Evolutionary conservation across 2,329 filamentous ascomycete species (phyloP), one percentile per base, ranked within the genome.

Genomic region (Gaeumannomyces sp.): DNA sequence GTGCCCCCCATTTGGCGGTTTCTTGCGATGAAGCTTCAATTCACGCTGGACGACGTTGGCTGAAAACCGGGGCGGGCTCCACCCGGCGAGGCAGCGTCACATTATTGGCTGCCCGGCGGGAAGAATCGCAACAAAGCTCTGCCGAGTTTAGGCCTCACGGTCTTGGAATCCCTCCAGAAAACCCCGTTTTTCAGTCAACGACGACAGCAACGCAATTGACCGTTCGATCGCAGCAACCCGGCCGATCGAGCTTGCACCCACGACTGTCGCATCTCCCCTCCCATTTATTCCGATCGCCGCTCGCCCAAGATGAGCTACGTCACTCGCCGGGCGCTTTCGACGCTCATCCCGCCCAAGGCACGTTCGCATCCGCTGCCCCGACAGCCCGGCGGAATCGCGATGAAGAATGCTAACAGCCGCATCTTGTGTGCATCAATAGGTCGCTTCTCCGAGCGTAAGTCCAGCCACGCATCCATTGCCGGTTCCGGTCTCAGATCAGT

Each of bases 261-360:
- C 53, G 45, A 61, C 31, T 45, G 29, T 38, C 22, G 28, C 53
- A 45, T 27, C 57, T 67, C 58, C 59, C 27, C 16, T 58, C 10
- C 68, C 67, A 66, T 68, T 70, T 68, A 72, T 16, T 62, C 65
- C 67, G 60, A 66, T 57, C 67, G 66, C 61, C 67, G 65, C 74
- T 61, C 38, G 74, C 75, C 78, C 85, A 92, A 82, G 81, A 97
- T 97, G 93, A 97, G 92, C 86, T 95, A 89, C 87, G 85, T 96
- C 76, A 87, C 89, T 76, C 91, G 91, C 82, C 89, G 93, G 83
- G 91, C 87, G 85, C 90, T 97, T 77, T 98, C 95, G 78, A 97
- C 96, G 85, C 90, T 99, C 80, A 97, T 99, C 75, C 96, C 96
- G 73, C 95, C 96, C 76, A 99, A 99, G 93, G 94, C 97, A 84